These are phyloP conservation scores for Singerocomus inundabilis DNA, from an alignment of 1,284 basidiomycete genomes.

Conservation along the genomic window DNA sequence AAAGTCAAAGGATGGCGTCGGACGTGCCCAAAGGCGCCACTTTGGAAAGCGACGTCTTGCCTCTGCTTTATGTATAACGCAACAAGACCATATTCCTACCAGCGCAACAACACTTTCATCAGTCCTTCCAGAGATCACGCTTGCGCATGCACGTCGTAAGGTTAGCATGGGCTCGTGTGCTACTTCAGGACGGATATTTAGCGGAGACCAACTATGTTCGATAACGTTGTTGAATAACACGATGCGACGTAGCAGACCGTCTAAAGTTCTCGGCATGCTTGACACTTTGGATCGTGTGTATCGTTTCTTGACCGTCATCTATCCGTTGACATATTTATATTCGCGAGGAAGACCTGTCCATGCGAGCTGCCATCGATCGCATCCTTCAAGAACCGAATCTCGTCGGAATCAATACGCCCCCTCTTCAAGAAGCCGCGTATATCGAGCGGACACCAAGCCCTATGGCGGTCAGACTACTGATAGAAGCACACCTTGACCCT, in stretches of 20 bases:
- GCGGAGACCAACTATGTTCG: conserved; percentile 2
- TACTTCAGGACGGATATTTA: background rate
- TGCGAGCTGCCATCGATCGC: conserved; percentile 30
- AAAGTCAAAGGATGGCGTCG: conserved; percentile 27
- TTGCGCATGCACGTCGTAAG: conserved; percentile 27
- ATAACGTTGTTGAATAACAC: background rate
- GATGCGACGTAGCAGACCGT: conserved; percentile 13
- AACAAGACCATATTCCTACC: conserved; percentile 7
- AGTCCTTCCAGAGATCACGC: conserved; percentile 20
- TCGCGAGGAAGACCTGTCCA: conserved; percentile 20
- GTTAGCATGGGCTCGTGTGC: background rate
- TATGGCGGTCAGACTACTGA: background rate
- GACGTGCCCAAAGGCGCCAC: conserved; percentile 29
- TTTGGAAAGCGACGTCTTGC: conserved; percentile 33
- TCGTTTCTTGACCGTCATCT: background rate
- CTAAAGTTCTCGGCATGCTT: conserved; percentile 27
- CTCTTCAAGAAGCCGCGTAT: background rate
- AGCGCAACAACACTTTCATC: conserved; percentile 8
- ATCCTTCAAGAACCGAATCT: conserved; percentile 25
- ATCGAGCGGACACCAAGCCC: background rate
- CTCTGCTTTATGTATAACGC: conserved; percentile 24
- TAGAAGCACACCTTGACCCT: background rate
- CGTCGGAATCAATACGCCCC: conserved; percentile 15
- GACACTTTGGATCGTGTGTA: conserved; percentile 30
- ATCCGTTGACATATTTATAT: conserved; percentile 2